phyloP scores from a whole-genome alignment of 768 basidiomycete species.

The Podaxis rugospora region DNA sequence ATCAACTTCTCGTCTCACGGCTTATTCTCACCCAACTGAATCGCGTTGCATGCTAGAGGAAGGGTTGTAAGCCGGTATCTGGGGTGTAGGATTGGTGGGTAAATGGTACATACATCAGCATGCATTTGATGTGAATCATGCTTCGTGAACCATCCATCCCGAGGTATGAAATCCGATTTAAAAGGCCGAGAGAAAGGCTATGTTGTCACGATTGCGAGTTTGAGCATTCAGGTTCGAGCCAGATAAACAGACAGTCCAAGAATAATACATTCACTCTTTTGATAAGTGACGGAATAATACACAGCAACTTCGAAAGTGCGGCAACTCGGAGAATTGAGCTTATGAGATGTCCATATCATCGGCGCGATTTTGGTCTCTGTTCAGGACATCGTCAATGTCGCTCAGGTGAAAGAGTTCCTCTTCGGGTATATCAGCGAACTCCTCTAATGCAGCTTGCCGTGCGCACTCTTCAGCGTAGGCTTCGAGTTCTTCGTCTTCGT shows the following conservation, averaged over 20 bases:
- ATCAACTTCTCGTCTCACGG: too few relatives aligned
- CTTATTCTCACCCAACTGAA: too few relatives aligned
- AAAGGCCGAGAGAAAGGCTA: too few relatives aligned
- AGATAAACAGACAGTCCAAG: not conserved
- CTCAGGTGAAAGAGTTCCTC: slow-evolving; percentile 30
- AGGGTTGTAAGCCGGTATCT: too few relatives aligned
- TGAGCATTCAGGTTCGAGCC: too few relatives aligned
- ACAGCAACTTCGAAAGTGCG: not conserved
- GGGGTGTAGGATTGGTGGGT: too few relatives aligned
- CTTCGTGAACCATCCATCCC: too few relatives aligned
- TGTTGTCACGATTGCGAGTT: too few relatives aligned
- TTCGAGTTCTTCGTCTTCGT: slow-evolving; percentile 48
- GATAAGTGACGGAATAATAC: not conserved
- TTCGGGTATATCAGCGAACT: slow-evolving; percentile 44
- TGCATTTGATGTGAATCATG: too few relatives aligned
- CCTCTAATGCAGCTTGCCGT: slow-evolving; percentile 33
- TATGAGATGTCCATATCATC: slow-evolving; percentile 30
- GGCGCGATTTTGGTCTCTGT: slow-evolving; percentile 11
- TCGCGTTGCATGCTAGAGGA: too few relatives aligned
- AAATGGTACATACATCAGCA: too few relatives aligned
- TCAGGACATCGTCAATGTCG: slow-evolving; percentile 1
- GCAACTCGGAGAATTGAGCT: not conserved
- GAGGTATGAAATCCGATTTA: too few relatives aligned
- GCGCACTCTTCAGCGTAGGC: slow-evolving; percentile 55
- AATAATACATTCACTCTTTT: not conserved